Conservation (phyloP, 2,329 filamentous ascomycete genomes). For the Ceratocystis harringtonii region DNA sequence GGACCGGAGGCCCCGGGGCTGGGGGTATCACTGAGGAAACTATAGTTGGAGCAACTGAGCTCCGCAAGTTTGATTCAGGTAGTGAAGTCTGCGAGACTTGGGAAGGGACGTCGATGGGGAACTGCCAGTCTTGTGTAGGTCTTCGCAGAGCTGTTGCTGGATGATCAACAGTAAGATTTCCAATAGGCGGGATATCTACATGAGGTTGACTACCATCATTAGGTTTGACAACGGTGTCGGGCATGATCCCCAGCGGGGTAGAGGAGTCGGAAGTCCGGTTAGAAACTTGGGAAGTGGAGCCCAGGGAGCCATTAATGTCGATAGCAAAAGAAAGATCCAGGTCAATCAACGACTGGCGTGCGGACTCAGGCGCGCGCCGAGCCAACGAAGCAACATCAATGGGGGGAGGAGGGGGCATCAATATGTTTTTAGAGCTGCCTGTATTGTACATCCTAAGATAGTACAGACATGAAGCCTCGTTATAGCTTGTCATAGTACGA, state of each 20-base stretch:
- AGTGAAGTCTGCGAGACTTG: not conserved
- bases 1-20: not conserved
- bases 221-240: not conserved
- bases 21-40: not conserved
- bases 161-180: not conserved
- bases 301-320: not conserved
- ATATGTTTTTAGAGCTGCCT: slow-evolving; percentile 26
- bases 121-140: slow-evolving; percentile 3
- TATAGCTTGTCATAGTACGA: slow-evolving; percentile 48
- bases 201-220: not conserved
- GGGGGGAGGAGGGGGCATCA: slow-evolving; percentile 24
- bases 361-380: slow-evolving; percentile 38
- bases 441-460: slow-evolving; percentile 26
- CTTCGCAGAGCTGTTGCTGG: not conserved
- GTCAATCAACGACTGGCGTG: slow-evolving; percentile 48
- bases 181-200: not conserved
- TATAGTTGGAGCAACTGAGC: not conserved
- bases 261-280: not conserved
- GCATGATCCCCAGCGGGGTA: not conserved
- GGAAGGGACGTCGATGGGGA: not conserved
- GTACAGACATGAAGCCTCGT: slow-evolving; percentile 47
- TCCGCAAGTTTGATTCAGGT: not conserved
- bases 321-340: slow-evolving; percentile 42
- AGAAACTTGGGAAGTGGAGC: not conserved
- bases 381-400: slow-evolving; percentile 39